phyloP scores from a whole-genome alignment of 2,329 filamentous ascomycete genomes.

The Chalara sp. region DNA sequence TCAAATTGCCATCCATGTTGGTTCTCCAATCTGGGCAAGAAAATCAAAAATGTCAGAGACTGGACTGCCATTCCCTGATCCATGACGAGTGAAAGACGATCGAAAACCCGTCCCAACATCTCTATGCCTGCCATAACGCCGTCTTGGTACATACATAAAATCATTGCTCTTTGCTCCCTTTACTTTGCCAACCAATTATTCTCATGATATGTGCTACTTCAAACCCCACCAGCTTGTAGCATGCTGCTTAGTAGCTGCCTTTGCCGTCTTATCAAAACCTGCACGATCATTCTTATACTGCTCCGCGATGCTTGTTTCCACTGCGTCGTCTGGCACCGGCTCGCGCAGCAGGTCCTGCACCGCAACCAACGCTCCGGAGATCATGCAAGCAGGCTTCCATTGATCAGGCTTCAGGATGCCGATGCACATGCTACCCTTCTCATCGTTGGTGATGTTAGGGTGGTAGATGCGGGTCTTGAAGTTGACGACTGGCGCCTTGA shows the following conservation, averaged over 20 bases:
- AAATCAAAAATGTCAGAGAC: too few relatives aligned
- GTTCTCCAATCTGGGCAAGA: too few relatives aligned
- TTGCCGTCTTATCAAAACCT: constrained; percentile 58
- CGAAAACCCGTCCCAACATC: too few relatives aligned
- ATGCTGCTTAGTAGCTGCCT: constrained; percentile 62
- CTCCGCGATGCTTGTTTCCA: constrained; percentile 62
- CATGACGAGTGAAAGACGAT: too few relatives aligned
- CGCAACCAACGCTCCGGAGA: constrained; percentile 57
- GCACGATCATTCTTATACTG: constrained; percentile 58
- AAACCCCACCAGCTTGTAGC: constrained; percentile 31
- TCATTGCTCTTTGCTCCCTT: too few relatives aligned
- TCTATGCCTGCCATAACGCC: too few relatives aligned
- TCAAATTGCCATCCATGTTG: too few relatives aligned
- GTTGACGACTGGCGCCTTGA: constrained; percentile 63
- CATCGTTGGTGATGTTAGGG: constrained; percentile 68
- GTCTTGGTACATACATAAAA: too few relatives aligned
- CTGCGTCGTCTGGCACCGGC: constrained; percentile 65
- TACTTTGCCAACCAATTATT: too few relatives aligned
- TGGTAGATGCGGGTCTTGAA: constrained; percentile 73
- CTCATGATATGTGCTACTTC: too few relatives aligned
- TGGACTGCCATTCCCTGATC: too few relatives aligned
- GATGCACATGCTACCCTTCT: constrained; percentile 68
- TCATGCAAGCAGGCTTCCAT: constrained; percentile 69
- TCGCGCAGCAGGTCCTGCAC: constrained; percentile 57
- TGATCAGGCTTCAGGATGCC: constrained; percentile 63